These are phyloP conservation scores for Ogataea glucozyma DNA, from an alignment of 805 yeast genomes.

Conservation along the genomic window DNA sequence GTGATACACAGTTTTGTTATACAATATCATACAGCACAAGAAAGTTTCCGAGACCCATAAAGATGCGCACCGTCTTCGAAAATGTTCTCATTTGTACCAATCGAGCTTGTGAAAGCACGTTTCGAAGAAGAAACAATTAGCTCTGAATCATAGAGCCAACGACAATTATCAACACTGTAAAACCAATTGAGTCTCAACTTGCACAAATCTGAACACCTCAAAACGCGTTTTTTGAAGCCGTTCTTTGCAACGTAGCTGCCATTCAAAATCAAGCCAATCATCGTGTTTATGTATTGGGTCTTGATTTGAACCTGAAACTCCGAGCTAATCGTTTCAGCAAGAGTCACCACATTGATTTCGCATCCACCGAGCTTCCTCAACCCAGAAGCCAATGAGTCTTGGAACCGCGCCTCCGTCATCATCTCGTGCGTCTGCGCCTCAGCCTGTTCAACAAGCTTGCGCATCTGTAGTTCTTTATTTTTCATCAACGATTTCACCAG, in stretches of 20 bases:
- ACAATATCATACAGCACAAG: too few species aligned
- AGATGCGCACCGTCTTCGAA: not conserved
- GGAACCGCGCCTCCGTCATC: not conserved
- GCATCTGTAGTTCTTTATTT: not conserved
- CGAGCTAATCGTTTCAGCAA: slow-evolving; percentile 4
- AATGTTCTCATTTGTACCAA: not conserved
- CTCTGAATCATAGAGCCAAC: not conserved
- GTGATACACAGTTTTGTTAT: too few species aligned
- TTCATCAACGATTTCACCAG: slow-evolving; percentile 7
- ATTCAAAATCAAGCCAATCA: slow-evolving; percentile 8
- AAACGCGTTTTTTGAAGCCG: not conserved
- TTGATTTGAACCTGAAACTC: slow-evolving; percentile 4
- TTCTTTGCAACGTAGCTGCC: not conserved
- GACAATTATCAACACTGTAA: slow-evolving; percentile 5
- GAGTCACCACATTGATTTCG: slow-evolving; percentile 1
- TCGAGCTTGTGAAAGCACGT: not conserved
- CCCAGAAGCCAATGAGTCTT: not conserved
- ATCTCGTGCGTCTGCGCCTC: not conserved
- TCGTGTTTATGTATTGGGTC: slow-evolving; percentile 3
- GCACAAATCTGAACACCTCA: not conserved
- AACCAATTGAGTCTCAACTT: slow-evolving; percentile 5
- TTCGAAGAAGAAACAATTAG: not conserved
- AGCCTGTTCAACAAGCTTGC: not conserved
- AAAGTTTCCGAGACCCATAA: not conserved
- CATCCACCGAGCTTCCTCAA: slow-evolving; percentile 2